Conservation (phyloP, 2,329 filamentous ascomycete genomes). For the Pleomassaria siparia region DNA sequence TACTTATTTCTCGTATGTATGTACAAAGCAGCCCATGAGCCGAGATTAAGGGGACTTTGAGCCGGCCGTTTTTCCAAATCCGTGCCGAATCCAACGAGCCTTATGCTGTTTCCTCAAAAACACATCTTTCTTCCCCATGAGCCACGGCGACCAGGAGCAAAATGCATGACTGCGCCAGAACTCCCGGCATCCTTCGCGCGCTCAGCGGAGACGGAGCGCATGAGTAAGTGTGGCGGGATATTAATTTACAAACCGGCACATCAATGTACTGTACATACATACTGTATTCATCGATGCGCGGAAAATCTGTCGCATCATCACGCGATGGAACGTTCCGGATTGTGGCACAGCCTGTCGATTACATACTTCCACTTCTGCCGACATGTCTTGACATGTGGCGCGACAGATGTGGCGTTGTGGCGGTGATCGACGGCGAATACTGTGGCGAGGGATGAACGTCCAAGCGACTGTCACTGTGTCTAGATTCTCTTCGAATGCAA, state of each 20-base stretch:
- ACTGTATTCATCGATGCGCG: too few species aligned
- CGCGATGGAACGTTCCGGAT: constrained; percentile 23
- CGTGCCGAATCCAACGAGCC: constrained; percentile 11
- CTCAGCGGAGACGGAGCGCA: too few species aligned
- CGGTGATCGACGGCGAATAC: constrained; percentile 3
- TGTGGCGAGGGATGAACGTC: constrained; percentile 5
- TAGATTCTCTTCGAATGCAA: constrained; percentile 5
- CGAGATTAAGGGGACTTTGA: constrained; percentile 42
- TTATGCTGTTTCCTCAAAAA: constrained; percentile 11
- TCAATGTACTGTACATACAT: constrained; percentile 1
- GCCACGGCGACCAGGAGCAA: neutral
- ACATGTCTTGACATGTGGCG: neutral
- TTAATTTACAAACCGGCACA: constrained; percentile 15
- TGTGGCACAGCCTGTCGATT: constrained; percentile 3
- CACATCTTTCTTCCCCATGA: constrained; percentile 2
- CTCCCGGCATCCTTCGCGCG: too few species aligned
- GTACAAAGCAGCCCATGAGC: constrained; percentile 20
- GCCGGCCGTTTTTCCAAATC: constrained; percentile 29
- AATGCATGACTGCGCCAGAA: neutral
- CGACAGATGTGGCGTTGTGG: constrained; percentile 2
- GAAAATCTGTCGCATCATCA: constrained; percentile 25
- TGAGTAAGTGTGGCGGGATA: constrained; percentile 38
- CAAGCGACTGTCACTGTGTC: constrained; percentile 1
- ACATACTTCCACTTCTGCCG: neutral
- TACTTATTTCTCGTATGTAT: constrained; percentile 14